phyloP scores from a whole-genome alignment of 768 basidiomycete genomes.

The Psilocybe sp. region DNA sequence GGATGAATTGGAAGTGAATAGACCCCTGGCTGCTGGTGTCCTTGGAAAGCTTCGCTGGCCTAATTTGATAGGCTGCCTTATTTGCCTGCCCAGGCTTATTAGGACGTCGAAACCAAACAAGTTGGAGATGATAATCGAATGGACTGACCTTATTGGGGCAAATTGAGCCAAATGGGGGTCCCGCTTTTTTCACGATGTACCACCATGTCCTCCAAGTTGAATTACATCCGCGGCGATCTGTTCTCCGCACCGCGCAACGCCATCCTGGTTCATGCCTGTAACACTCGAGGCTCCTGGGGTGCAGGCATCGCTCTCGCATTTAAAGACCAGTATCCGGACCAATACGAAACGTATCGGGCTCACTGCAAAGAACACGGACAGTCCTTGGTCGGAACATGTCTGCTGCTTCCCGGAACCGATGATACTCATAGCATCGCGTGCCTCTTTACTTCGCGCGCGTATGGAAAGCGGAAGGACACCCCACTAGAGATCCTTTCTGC shows the following conservation, averaged over 20 bases:
- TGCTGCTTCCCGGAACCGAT: slow-evolving; percentile 30
- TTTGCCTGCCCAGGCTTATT: no score
- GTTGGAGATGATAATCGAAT: no score
- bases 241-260: slow-evolving; percentile 32
- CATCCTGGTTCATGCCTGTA: slow-evolving; percentile 41
- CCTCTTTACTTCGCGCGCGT: slow-evolving; percentile 38
- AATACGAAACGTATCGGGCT: slow-evolving; percentile 30
- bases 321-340: slow-evolving; percentile 29
- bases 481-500: slow-evolving; percentile 34
- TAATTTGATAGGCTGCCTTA: no score
- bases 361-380: slow-evolving; percentile 26
- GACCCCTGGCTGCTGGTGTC: no score
- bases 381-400: slow-evolving; percentile 34
- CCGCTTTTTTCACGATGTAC: no score
- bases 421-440: slow-evolving; percentile 35
- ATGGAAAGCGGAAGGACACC: slow-evolving; percentile 34
- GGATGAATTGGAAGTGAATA: no score
- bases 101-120: no score
- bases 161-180: no score
- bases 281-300: slow-evolving; percentile 38
- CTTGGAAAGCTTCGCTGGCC: no score
- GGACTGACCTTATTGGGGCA: no score
- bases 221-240: slow-evolving; percentile 31
- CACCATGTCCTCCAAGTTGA: slow-evolving; percentile 12
- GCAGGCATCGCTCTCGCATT: slow-evolving; percentile 36